Percentiles rank a stretch among this genome's conserved stretches.
Evolutionary conservation across 2,329 filamentous ascomycete species (phyloP).

Genomic region (Exophiala spinifera): DNA sequence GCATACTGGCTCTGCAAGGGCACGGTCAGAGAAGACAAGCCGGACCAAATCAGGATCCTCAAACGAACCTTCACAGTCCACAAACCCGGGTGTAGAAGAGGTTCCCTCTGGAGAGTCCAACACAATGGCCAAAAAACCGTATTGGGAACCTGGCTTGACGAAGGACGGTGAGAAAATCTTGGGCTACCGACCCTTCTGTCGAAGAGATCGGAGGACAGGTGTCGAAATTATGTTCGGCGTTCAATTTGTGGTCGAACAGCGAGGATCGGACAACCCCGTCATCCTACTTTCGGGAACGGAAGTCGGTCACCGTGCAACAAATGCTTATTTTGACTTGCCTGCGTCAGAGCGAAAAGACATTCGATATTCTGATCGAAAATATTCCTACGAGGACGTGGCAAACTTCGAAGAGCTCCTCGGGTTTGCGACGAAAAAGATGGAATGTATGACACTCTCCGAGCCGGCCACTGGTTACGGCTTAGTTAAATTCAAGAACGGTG

Average conservation of each 20-base stretch:
- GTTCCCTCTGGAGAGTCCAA: neutral
- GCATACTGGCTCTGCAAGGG: too few relatives aligned
- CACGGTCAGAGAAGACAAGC: too few relatives aligned
- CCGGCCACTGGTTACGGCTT: neutral
- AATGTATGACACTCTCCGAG: neutral
- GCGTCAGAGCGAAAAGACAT: neutral
- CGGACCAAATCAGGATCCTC: neutral
- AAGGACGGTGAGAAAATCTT: constrained; percentile 1
- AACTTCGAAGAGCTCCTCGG: constrained; percentile 3
- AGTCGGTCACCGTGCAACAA: neutral
- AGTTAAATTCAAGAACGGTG: neutral
- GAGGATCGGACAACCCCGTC: neutral
- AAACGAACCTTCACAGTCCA: neutral
- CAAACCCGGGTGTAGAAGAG: neutral
- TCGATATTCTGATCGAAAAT: neutral
- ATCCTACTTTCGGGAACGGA: neutral
- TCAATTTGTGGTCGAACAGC: constrained; percentile 2
- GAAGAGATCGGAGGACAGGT: neutral
- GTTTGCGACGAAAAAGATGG: constrained; percentile 1
- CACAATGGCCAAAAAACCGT: neutral
- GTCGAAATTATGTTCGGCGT: constrained; percentile 1
- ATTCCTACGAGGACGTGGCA: neutral
- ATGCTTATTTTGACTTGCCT: constrained; percentile 1
- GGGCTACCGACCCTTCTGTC: neutral
- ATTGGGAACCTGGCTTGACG: constrained; percentile 1